phyloP scores from a whole-genome alignment of 2,329 filamentous ascomycete species.

The Trichocomaceae sp. region DNA sequence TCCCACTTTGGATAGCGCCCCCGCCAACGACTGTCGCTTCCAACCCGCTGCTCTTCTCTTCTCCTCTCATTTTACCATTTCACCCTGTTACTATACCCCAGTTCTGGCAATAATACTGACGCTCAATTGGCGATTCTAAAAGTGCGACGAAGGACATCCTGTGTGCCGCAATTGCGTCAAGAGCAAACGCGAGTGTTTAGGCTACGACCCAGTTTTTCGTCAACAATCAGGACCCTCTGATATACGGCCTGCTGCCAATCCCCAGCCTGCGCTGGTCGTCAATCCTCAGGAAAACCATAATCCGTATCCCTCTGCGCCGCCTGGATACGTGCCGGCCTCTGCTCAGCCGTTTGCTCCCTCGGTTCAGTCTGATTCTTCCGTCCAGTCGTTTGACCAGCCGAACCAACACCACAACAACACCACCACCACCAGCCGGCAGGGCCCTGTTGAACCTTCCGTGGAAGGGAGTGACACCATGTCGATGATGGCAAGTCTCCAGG shows the following conservation, averaged over 20 bases:
- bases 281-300: conserved; percentile 23
- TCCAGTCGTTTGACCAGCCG: conserved; percentile 41
- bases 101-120: conserved; percentile 17
- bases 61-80: neutral
- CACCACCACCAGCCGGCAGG: conserved; percentile 17
- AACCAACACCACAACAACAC: conserved; percentile 47
- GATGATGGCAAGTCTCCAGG: conserved; percentile 30
- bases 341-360: conserved; percentile 36
- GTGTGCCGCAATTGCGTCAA: conserved; percentile 69
- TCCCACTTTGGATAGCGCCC: conserved; percentile 18
- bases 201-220: conserved; percentile 64
- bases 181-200: conserved; percentile 60
- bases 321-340: conserved; percentile 34
- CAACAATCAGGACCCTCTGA: conserved; percentile 65
- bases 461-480: conserved; percentile 38
- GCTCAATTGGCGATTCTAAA: conserved; percentile 19
- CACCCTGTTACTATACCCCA: conserved; percentile 10
- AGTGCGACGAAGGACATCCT: conserved; percentile 96
- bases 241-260: conserved; percentile 55
- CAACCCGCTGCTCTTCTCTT: conserved; percentile 9
- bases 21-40: conserved; percentile 10
- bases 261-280: conserved; percentile 36
- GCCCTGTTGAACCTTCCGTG: conserved; percentile 60
- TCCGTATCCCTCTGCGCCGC: conserved; percentile 32
- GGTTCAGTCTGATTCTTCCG: conserved; percentile 32